Evolutionary conservation across 345 rosid genomes (phyloP), one percentile per base, ranked within the genome.

Genomic region (Ricinus communis): DNA sequence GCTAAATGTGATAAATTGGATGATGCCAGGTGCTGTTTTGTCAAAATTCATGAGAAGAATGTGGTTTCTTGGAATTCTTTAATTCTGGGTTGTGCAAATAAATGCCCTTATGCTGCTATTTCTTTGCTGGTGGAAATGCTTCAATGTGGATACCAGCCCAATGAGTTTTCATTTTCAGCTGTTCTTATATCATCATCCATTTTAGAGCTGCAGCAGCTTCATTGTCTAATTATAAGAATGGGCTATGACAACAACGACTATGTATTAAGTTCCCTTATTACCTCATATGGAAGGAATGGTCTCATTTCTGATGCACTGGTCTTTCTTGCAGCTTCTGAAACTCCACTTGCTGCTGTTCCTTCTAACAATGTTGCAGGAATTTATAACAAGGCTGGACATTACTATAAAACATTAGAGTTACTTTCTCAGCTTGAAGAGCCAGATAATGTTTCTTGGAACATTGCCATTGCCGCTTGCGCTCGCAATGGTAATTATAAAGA

Each of bases 31-130:
- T 63, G 36, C 53, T 91, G 91, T 78, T 91, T 94, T 41, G 71
- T 82, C 38, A 80, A 81, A 58, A 82, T 94, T 63, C 2, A 13
- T 59, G 77, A 84, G 68, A 91, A 86, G 83, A 94, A 85, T 80
- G 75, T 82, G 70, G 91, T 91, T 69, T 90, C 86, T 62, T 91
- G 97, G 98, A 94, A 87, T 79, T 56, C 95, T 54, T 73, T 94
- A 76, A 88, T 94, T 78, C 74, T 74, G 41, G 93, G 92, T 62
- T 90, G 82, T 81, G 85, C 91, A 45, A 74, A 77, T 71, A 73
- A 75, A 67, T 73, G 77, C 65, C 70, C 79, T 62, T 67, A 81
- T 46, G 61, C 69, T 66, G 66, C 84, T 50, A 10, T 81, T 63
- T 69, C 76, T 50, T 77, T 91, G 78, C 76, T 90, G 54, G 64